A percentile compares a stretch with the other conserved stretches of the same genome.
These are phyloP conservation scores for Ananas comosus DNA, from an alignment of 176 grass and related monocot genomes.

Conservation along the genomic window DNA sequence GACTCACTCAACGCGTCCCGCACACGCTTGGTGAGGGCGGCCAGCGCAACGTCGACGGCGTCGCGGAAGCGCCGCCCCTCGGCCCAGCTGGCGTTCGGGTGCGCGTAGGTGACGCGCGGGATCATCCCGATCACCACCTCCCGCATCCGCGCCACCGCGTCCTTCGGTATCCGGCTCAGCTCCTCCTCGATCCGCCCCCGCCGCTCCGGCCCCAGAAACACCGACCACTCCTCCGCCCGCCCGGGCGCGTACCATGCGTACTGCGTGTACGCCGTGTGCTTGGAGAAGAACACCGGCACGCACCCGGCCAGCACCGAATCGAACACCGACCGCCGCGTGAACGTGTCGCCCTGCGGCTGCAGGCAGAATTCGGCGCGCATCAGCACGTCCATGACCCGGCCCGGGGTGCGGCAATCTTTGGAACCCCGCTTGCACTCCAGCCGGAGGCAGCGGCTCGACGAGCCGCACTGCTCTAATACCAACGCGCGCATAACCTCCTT, in stretches of 20 bases:
- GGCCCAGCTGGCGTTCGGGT: slow-evolving; percentile 34
- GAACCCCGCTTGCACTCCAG: slow-evolving; percentile 34
- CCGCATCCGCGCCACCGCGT: slow-evolving; percentile 43
- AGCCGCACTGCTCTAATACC: slow-evolving; percentile 46
- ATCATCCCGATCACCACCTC: slow-evolving; percentile 57
- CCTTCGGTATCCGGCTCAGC: slow-evolving; percentile 32
- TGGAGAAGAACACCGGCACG: slow-evolving; percentile 75
- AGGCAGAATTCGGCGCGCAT: slow-evolving; percentile 58
- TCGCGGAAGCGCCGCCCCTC: slow-evolving; percentile 48
- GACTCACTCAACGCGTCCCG: neutral
- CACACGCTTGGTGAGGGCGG: slow-evolving; percentile 44
- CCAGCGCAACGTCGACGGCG: slow-evolving; percentile 50
- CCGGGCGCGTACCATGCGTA: slow-evolving; percentile 70
- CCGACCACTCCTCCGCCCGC: slow-evolving; percentile 36
- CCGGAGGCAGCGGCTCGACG: slow-evolving; percentile 37
- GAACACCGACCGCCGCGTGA: slow-evolving; percentile 58
- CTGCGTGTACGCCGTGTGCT: slow-evolving; percentile 39
- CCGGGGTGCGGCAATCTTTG: slow-evolving; percentile 29
- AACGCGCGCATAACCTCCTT: slow-evolving; percentile 41
- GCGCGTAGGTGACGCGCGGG: slow-evolving; percentile 48
- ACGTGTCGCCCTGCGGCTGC: slow-evolving; percentile 55
- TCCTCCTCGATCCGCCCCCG: slow-evolving; percentile 49
- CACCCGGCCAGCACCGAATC: slow-evolving; percentile 73
- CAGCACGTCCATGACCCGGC: slow-evolving; percentile 52
- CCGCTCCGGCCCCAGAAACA: slow-evolving; percentile 43